Base-by-base conservation (phyloP, 208 protist genomes). In the Vickermania ingenoplastis region DNA sequence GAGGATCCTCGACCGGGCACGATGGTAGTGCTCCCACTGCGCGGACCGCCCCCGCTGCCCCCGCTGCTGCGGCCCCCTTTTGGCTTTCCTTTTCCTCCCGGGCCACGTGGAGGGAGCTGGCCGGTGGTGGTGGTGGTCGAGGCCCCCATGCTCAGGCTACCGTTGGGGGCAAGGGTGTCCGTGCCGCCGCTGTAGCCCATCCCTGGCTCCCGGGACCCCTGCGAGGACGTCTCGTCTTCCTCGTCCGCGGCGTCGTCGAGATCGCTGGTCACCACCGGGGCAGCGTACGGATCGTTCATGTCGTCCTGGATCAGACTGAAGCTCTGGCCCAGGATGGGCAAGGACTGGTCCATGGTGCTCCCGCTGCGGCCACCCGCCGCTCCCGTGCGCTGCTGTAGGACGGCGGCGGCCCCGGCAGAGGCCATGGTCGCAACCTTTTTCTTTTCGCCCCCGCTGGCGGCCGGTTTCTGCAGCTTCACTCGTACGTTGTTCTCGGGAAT, bases 401-500 rank as follows among this genome's bases (percentile, higher is more conserved):
- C 21, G 7, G 13, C 21, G 7, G 13, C 24, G 50, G 21, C 50
- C 7, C 11, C 50, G 11, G 24, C 5, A 21, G 50, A 54, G 5
- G 50, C 13, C 21, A 54, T 54, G n/a, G 13, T 54, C 11, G 50
- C 50, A 17, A 54, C 23, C 23, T 54, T 17, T 21, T 21, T 7
- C 3, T 45, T 45, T 7, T 45, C 17, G 36, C 11, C 36, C 7
- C 36, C 36, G 17, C 17, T 17, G 36, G 11, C 36, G 36, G 7
- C 11, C 11, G 36, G 17, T 17, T 45, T 45, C 36, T n/a, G 36
- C 36, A 69, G 41, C 22, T 55, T 28, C 14, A 75, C 36, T 5
- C 69, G 69, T 3, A 57, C 65, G 59, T 75, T 75, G 17, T n/a
- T 58, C 7, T 31, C 1, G 2, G 69, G 53, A 2, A 75, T 2